Evolutionary conservation across 768 basidiomycete species (phyloP).

Genomic region (Panaeolus cyanescens): DNA sequence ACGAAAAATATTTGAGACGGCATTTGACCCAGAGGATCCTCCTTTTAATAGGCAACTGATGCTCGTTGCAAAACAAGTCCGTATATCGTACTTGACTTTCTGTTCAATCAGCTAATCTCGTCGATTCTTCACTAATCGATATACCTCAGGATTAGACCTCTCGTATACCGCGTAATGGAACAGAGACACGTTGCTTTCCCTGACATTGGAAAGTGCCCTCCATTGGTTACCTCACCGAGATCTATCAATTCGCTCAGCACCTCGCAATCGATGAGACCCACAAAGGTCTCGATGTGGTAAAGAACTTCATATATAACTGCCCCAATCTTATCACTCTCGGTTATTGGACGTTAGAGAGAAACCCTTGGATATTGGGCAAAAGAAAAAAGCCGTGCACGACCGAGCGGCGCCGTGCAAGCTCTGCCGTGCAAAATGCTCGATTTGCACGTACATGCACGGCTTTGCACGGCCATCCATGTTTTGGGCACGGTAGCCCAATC

Average conservation of each 20-base stretch:
- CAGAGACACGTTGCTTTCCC: neutral
- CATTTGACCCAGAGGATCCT: neutral
- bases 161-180: neutral
- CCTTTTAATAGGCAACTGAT: neutral
- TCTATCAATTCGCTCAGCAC: neutral
- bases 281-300: neutral
- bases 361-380: too few species aligned
- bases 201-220: neutral
- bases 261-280: neutral
- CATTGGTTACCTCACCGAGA: neutral
- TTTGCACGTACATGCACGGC: too few species aligned
- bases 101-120: neutral
- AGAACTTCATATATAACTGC: neutral
- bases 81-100: neutral
- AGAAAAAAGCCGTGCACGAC: too few species aligned
- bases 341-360: neutral
- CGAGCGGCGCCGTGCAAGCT: too few species aligned
- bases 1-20: neutral
- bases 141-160: neutral
- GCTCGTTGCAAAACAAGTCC: neutral
- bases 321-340: neutral
- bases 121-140: neutral
- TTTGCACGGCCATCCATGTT: too few species aligned
- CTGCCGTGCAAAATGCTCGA: too few species aligned
- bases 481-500: too few species aligned